Evolutionary conservation across 768 basidiomycete species (phyloP).

Genomic region (Cystoderma amianthinum): DNA sequence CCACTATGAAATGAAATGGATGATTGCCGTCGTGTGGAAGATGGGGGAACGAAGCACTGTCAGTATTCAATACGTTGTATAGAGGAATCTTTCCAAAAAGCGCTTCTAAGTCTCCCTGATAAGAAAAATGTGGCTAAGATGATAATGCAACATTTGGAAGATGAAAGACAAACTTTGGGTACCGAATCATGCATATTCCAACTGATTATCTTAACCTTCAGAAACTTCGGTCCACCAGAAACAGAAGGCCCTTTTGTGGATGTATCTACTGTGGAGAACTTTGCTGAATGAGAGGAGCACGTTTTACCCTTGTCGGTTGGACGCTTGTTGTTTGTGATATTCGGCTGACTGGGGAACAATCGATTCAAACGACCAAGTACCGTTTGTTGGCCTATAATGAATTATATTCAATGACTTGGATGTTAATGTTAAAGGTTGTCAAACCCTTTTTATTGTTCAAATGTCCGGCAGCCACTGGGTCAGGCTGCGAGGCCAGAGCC

Average conservation of each 20-base stretch:
- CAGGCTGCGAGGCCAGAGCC: no score
- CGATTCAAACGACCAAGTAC: slow-evolving; percentile 47
- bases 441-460: no score
- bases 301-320: no score
- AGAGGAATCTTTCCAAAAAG: slow-evolving; percentile 56
- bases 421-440: no score
- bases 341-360: slow-evolving; percentile 43
- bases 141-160: neutral
- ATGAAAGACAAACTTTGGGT: slow-evolving; percentile 46
- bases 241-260: neutral
- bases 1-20: slow-evolving; percentile 73
- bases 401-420: neutral
- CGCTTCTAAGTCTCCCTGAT: slow-evolving; percentile 67
- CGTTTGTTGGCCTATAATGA: slow-evolving; percentile 22
- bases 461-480: no score
- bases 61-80: slow-evolving; percentile 21
- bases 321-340: no score
- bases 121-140: slow-evolving; percentile 5
- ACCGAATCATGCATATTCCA: slow-evolving; percentile 88
- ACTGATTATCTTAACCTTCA: slow-evolving; percentile 66
- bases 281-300: no score
- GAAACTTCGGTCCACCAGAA: slow-evolving; percentile 26
- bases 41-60: slow-evolving; percentile 31
- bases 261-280: no score
- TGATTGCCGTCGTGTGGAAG: slow-evolving; percentile 47